These are phyloP conservation scores for Candida insectalens DNA, from an alignment of 805 yeast genomes.

Conservation along the genomic window DNA sequence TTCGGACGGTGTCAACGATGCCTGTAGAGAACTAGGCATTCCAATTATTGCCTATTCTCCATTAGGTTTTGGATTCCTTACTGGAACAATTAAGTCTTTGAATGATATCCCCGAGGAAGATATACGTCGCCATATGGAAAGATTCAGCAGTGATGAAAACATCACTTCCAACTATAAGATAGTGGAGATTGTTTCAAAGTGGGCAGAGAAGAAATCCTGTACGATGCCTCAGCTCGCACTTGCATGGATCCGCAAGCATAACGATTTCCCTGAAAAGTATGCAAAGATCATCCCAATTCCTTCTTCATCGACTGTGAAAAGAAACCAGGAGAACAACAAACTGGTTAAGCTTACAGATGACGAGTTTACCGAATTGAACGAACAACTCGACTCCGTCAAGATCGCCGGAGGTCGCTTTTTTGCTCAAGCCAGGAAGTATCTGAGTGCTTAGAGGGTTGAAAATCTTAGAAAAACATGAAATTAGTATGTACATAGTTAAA, in stretches of 20 bases:
- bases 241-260: conserved; percentile 48
- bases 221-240: conserved; percentile 62
- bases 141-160: conserved; percentile 46
- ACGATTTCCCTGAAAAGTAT: conserved; percentile 26
- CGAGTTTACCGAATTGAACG: conserved; percentile 46
- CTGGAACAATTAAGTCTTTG: conserved; percentile 44
- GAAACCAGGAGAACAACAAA: conserved; percentile 53
- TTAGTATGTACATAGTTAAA: no score
- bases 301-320: conserved; percentile 50
- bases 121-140: conserved; percentile 38
- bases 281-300: conserved; percentile 73
- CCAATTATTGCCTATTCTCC: conserved; percentile 81
- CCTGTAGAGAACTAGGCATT: conserved; percentile 46
- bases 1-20: conserved; percentile 51
- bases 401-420: conserved; percentile 37
- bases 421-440: conserved; percentile 6
- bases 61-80: conserved; percentile 66
- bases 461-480: no score
- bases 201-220: conserved; percentile 35
- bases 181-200: conserved; percentile 37
- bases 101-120: conserved; percentile 49
- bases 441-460: conserved; percentile 3
- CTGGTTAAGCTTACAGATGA: conserved; percentile 38
- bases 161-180: conserved; percentile 41
- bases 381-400: conserved; percentile 30